Percentiles rank a stretch among this genome's conserved stretches.
phyloP scores from a whole-genome alignment of 768 basidiomycete genomes.

The Candolleomyces efflorescens region DNA sequence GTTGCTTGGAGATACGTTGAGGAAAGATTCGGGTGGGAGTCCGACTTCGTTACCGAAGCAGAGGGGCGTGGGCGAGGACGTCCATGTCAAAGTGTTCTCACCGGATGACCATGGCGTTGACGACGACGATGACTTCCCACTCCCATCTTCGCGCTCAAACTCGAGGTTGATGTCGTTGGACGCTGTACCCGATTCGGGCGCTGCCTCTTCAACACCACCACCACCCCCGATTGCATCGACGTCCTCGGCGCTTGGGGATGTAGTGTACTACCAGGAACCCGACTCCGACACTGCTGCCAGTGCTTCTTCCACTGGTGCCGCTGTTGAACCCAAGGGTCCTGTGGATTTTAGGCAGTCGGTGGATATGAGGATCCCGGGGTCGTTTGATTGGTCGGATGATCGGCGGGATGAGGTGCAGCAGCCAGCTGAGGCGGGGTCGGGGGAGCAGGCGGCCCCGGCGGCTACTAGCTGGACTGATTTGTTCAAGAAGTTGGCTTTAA shows the following conservation, averaged over 20 bases:
- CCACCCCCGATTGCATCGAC: neutral
- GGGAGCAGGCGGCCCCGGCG: neutral
- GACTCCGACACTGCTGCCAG: too few species aligned
- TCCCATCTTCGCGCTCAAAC: neutral
- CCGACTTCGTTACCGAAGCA: neutral
- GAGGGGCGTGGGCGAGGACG: too few species aligned
- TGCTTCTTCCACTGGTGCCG: too few species aligned
- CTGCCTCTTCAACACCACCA: neutral
- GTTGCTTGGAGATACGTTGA: conserved; percentile 2
- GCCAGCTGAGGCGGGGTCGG: neutral
- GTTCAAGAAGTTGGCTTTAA: neutral
- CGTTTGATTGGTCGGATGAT: neutral
- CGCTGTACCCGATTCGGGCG: too few species aligned
- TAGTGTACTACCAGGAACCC: neutral
- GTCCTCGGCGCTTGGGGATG: neutral
- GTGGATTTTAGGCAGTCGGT: neutral
- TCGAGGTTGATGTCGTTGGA: neutral
- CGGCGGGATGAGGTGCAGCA: neutral
- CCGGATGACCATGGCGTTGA: neutral
- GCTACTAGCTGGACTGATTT: neutral
- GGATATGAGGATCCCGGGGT: conserved; percentile 7
- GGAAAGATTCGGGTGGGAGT: neutral
- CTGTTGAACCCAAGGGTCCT: neutral
- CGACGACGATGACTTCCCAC: neutral
- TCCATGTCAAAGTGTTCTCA: neutral